Evolutionary conservation across 2,329 filamentous ascomycete genomes (phyloP), one percentile per base, ranked within the genome.

Genomic region (Claviceps maximensis): DNA sequence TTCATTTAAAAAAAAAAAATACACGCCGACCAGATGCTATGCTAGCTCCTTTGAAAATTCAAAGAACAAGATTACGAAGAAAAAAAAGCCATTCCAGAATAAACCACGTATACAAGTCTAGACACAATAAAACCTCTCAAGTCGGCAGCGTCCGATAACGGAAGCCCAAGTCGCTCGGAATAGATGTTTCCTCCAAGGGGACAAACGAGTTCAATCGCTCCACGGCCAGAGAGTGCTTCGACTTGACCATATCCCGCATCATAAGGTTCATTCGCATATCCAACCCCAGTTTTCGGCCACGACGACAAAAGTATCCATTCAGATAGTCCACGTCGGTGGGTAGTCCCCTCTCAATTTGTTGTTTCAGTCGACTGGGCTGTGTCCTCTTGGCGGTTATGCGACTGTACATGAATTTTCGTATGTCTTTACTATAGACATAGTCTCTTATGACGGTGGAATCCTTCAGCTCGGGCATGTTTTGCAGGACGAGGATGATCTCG

Each of bases 231-330:
- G 60, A 59, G 7, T 76, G 70, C 71, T 86, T 91, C 25, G 82
- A 86, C 62, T 86, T 82, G 49, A 96, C 82, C 69, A 89, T 69
- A 51, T 83, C 74, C 65, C 85, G 72, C 44, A 94, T 72, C 73
- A 87, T 77, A 60, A 83, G 82, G 63, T 95, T 93, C 56, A 84
- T 73, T 12, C 81, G 79, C 61, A 83, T 83, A 50, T 79, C 73
- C n/a, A 95, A 72, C 1, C 87, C 87, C 55, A 90, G 61, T 63
- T 87, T 79, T 60, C 79, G 76, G 0, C 86, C 93, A 42, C 84
- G 78, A 50, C 73, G 76, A 33, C 94, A 75, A 55, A 98, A 85
- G 70, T 91, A 98, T 0, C 90, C 91, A 65, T 94, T 96, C 59
- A 91, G 78, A 62, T 84, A 95, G 47, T 90, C 80, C 42, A 96